These are phyloP conservation scores for Pyrenula massariospora DNA, from an alignment of 495 filamentous ascomycete genomes.

Conservation along the genomic window DNA sequence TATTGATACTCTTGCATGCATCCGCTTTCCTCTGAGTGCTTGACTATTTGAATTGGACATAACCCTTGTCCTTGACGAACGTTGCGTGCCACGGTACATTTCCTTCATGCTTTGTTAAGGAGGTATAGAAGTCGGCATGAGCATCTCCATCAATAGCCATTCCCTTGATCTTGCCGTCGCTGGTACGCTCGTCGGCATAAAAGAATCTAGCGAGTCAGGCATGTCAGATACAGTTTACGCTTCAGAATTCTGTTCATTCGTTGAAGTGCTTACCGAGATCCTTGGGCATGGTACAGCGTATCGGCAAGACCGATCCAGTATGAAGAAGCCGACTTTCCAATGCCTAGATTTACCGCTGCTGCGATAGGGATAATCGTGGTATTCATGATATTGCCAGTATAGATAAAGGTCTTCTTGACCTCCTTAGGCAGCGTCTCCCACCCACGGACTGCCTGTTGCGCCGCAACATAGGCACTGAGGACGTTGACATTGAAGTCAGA, in stretches of 20 bases:
- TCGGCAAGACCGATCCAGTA: constrained; percentile 27
- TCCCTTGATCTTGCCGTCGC: constrained; percentile 15
- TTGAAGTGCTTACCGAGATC: constrained; percentile 21
- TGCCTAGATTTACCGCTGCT: constrained; percentile 17
- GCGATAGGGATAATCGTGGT: constrained; percentile 14
- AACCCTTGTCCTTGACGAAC: constrained; percentile 27
- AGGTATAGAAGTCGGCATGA: constrained; percentile 23
- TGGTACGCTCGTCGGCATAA: constrained; percentile 27
- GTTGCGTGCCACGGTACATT: constrained; percentile 27
- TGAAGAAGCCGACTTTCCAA: constrained; percentile 28
- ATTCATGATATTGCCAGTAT: constrained; percentile 31
- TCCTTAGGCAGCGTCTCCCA: constrained; percentile 25
- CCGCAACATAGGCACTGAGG: constrained; percentile 26
- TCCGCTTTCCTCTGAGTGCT: not conserved
- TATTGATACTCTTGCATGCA: not conserved
- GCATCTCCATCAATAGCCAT: constrained; percentile 16
- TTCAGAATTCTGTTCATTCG: not conserved
- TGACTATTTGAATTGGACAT: constrained; percentile 9
- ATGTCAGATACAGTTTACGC: not conserved
- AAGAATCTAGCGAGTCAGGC: constrained; percentile 18
- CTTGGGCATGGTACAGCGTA: constrained; percentile 14
- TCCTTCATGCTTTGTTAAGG: constrained; percentile 16
- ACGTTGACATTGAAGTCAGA: constrained; percentile 27
- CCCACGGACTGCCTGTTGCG: constrained; percentile 25
- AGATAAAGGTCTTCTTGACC: constrained; percentile 30